Conservation (phyloP, 768 basidiomycete species). For the Cyclocybe cylindracea region DNA sequence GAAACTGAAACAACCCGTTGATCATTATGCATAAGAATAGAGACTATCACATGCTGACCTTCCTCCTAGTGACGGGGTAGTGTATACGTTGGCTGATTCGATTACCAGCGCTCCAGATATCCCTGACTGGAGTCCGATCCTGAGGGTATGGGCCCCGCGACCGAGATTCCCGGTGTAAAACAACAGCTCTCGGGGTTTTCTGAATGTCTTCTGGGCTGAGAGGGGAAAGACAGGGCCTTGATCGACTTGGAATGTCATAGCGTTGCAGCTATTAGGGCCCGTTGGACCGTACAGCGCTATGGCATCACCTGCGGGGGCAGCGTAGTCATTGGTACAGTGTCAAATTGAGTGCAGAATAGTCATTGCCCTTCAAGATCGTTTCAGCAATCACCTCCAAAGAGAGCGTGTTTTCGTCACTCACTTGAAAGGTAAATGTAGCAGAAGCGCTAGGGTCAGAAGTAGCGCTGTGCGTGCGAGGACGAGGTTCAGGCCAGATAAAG, state of each 20-base stretch:
- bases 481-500: neutral
- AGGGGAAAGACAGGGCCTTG: too few species aligned
- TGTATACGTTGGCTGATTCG: too few species aligned
- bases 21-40: too few species aligned
- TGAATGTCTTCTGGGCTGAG: too few species aligned
- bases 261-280: neutral
- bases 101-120: too few species aligned
- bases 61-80: too few species aligned
- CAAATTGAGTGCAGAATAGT: neutral
- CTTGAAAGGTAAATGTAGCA: slow-evolving; percentile 40
- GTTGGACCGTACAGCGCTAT: slow-evolving; percentile 47
- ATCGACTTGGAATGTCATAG: neutral
- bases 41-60: too few species aligned
- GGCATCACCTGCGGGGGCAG: slow-evolving; percentile 34
- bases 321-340: slow-evolving; percentile 7
- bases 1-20: too few species aligned
- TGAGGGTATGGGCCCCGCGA: too few species aligned
- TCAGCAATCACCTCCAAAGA: neutral
- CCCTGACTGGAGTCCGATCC: too few species aligned
- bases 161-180: too few species aligned
- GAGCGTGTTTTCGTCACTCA: slow-evolving; percentile 15
- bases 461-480: slow-evolving; percentile 19
- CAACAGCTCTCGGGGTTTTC: too few species aligned
- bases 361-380: slow-evolving; percentile 14
- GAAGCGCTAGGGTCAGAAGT: slow-evolving; percentile 29